Conservation (phyloP, 2,329 filamentous ascomycete species). For the Annulohypoxylon truncatum region DNA sequence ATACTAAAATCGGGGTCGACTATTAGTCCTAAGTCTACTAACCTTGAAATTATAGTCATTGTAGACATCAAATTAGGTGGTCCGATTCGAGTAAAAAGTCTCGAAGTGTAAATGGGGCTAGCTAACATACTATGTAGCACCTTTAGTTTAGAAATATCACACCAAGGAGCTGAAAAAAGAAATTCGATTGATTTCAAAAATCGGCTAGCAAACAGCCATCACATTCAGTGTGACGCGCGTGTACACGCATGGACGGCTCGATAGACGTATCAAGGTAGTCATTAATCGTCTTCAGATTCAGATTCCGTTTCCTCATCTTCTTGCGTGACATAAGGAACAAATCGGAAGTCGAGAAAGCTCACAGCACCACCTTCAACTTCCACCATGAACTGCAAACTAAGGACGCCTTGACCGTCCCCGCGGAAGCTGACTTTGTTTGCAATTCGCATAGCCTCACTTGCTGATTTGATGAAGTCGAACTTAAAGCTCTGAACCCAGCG, state of each 20-base stretch:
- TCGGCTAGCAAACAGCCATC: not conserved
- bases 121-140: not conserved
- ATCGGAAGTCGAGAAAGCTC: slow-evolving; percentile 85
- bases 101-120: not conserved
- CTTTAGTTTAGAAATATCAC: not conserved
- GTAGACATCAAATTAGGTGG: not conserved
- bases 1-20: not conserved
- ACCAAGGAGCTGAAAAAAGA: not conserved
- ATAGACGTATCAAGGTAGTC: not conserved
- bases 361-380: slow-evolving; percentile 78
- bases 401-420: slow-evolving; percentile 86
- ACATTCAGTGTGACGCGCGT: not conserved
- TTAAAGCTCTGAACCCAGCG: slow-evolving; percentile 80
- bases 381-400: slow-evolving; percentile 97
- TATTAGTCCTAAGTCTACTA: not conserved
- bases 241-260: not conserved
- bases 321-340: slow-evolving; percentile 76
- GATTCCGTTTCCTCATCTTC: slow-evolving; percentile 67
- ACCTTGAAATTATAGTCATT: not conserved
- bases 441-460: slow-evolving; percentile 90
- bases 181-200: not conserved
- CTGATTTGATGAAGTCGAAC: slow-evolving; percentile 86
- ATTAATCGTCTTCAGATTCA: slow-evolving; percentile 51
- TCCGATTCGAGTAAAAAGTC: not conserved
- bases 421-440: slow-evolving; percentile 93